These are phyloP conservation scores for Penicillium griseofulvum DNA, from an alignment of 2,329 filamentous ascomycete species.

Conservation along the genomic window DNA sequence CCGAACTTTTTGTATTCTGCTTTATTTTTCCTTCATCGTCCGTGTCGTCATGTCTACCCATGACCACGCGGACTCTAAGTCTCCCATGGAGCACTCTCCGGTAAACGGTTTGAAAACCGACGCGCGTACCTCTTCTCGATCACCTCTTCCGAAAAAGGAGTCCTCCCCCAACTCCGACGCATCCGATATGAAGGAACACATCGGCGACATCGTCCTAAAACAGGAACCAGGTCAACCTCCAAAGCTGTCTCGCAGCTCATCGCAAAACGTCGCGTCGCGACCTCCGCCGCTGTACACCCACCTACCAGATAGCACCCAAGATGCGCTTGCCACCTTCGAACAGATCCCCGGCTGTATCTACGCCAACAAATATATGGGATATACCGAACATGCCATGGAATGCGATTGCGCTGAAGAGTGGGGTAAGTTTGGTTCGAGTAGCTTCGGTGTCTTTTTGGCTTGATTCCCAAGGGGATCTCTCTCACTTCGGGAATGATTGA, in stretches of 20 bases:
- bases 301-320: slow-evolving; percentile 72
- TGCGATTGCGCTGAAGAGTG: slow-evolving; percentile 95
- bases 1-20: slow-evolving; percentile 5
- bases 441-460: neutral
- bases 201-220: slow-evolving; percentile 62
- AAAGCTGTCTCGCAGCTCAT: slow-evolving; percentile 70
- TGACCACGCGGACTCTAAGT: slow-evolving; percentile 41
- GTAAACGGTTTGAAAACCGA: slow-evolving; percentile 28
- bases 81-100: slow-evolving; percentile 22
- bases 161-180: slow-evolving; percentile 25
- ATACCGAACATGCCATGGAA: slow-evolving; percentile 88
- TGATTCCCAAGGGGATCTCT: neutral
- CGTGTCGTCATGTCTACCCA: slow-evolving; percentile 44
- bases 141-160: slow-evolving; percentile 18
- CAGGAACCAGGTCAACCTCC: slow-evolving; percentile 64
- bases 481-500: neutral
- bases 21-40: slow-evolving; percentile 18
- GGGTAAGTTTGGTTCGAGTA: slow-evolving; percentile 61
- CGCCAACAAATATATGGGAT: slow-evolving; percentile 84
- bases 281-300: slow-evolving; percentile 68
- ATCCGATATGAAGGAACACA: slow-evolving; percentile 45
- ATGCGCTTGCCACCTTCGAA: slow-evolving; percentile 74
- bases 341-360: slow-evolving; percentile 85
- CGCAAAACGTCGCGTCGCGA: slow-evolving; percentile 65
- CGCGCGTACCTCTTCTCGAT: slow-evolving; percentile 15